A percentile compares a stretch with the other conserved stretches of the same genome.
phyloP scores from a whole-genome alignment of 139 green algal species.

The Marvania coccoides region DNA sequence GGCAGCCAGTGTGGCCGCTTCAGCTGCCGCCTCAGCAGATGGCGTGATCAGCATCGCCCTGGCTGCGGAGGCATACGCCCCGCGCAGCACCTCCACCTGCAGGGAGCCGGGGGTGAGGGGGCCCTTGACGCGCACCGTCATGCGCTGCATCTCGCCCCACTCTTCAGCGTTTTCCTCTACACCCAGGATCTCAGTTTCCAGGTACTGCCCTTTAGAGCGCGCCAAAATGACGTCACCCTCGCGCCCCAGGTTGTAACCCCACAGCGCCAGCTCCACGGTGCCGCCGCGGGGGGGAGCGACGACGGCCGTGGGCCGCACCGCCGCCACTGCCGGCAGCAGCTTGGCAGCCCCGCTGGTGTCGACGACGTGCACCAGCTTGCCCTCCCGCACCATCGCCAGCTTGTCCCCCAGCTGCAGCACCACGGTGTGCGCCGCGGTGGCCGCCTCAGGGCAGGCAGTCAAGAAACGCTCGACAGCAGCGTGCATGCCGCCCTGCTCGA shows the following conservation, averaged over 20 bases:
- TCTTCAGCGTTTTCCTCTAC: neutral
- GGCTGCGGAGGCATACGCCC: slow-evolving; percentile 20
- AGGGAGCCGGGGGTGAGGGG: slow-evolving; percentile 7
- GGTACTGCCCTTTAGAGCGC: slow-evolving; percentile 25
- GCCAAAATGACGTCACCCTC: slow-evolving; percentile 20
- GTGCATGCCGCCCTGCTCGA: neutral
- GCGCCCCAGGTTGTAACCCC: slow-evolving; percentile 26
- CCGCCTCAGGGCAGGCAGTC: slow-evolving; percentile 4
- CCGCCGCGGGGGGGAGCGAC: neutral
- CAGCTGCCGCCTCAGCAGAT: slow-evolving; percentile 3
- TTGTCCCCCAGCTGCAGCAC: slow-evolving; percentile 47
- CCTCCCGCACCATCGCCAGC: slow-evolving; percentile 34
- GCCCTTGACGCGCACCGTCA: slow-evolving; percentile 14
- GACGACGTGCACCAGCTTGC: slow-evolving; percentile 32
- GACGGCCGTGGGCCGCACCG: slow-evolving; percentile 20
- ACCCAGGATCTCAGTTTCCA: slow-evolving; percentile 10
- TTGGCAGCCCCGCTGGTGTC: slow-evolving; percentile 1
- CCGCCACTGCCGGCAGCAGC: slow-evolving; percentile 32
- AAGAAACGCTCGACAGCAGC: slow-evolving; percentile 20
- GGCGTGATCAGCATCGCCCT: slow-evolving; percentile 13
- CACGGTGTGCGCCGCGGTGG: slow-evolving; percentile 43
- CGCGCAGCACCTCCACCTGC: slow-evolving; percentile 34
- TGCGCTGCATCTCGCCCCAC: slow-evolving; percentile 4
- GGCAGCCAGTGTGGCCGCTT: neutral
- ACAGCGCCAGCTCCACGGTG: slow-evolving; percentile 12